Base-by-base conservation (phyloP, 345 rosid species). In the Citrus cavaleriei region DNA sequence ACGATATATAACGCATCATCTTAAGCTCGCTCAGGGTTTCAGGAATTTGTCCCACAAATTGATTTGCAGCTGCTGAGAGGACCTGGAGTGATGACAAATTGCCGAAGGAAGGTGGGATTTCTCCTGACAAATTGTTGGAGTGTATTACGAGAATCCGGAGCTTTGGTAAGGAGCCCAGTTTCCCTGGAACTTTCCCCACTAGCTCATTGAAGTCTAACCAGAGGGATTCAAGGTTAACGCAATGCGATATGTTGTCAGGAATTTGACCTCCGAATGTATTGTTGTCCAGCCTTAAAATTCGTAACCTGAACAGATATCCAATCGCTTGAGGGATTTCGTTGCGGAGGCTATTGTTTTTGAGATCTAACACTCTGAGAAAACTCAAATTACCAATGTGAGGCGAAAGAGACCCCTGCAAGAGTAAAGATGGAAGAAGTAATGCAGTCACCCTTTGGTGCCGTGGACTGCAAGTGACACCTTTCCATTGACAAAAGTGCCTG, bases 31-130 rank as follows among this genome's bases (percentile, higher is more conserved):
- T 74, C 6, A 84, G 8, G 8, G 46, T 38, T 9, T n/a, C 55
- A 22, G 54, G 72, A 38, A 68, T 68, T 68, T 49, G 25, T 38
- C 72, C 72, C 10, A 7, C 21, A 3, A n/a, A 67, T 65, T 68
- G 34, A 66, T 79, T 79, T 7, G 1, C 21, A 21, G 5, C 0
- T 14, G 59, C 73, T 9, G 65, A 68, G 0, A 84, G n/a, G 12
- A 1, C 10, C 0, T 14, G 6, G 4, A 84, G 70, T 6, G 79
- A 81, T 2, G 87, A 75, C 59, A 84, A 65, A 32, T 84, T 84
- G 19, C 81, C 84, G 0, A 68, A 18, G 24, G 66, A 73, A 1
- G 54, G 5, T 28, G 76, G 79, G 9, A 82, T 27, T 38, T 18
- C 60, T 28, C 81, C 81, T 2, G n/a, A 65, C 5, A 82, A 65